Evolutionary conservation across 2,329 filamentous ascomycete genomes (phyloP), one percentile per base, ranked within the genome.

Genomic region (Tolypocladium endophyticum): DNA sequence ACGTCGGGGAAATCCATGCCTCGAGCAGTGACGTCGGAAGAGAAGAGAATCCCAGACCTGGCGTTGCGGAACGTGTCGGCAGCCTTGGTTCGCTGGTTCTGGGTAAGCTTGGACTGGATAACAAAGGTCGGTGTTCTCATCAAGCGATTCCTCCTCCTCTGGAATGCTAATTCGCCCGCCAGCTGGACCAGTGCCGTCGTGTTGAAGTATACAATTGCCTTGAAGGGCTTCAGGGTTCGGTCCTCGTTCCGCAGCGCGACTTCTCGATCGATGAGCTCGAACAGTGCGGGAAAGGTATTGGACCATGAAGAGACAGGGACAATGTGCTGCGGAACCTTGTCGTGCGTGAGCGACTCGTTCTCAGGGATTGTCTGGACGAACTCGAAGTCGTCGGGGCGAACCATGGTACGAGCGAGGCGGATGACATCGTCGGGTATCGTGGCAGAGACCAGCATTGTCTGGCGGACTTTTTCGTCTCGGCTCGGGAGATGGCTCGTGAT

Each of bases 391-490:
- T 81, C 79, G 1, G 84, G 83, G 70, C 92, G 90, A 71, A 97
- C 87, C 65, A 90, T 91, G 65, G 78, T 75, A 61, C 87, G 84
- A 47, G 95, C 93, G 56, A 97, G 82, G 52, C 82, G 76, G 65
- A 96, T 86, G 53, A 99, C 93, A 63, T 92, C 85, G 61, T 82
- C 81, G 54, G 93, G 91, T 38, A 99, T 89, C 14, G 94, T 99
- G 53, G 94, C 94, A 18, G 93, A 97, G 73, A 96, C 97, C 74
- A 99, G 87, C 68, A 99, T 85, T 8, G 92, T 97, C 73, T 99
- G 94, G 56, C 93, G 86, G 58, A 88, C 81, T 61, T 87, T 83
- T 58, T 86, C 73, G 0, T 72, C 67, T 8, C 82, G 81, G 55
- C 81, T 75, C 3, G 93, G 93, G 12, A 97, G 80, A 52, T 75